These are phyloP conservation scores for Madurella mycetomatis DNA, from an alignment of 2,329 filamentous ascomycete genomes.

Conservation along the genomic window DNA sequence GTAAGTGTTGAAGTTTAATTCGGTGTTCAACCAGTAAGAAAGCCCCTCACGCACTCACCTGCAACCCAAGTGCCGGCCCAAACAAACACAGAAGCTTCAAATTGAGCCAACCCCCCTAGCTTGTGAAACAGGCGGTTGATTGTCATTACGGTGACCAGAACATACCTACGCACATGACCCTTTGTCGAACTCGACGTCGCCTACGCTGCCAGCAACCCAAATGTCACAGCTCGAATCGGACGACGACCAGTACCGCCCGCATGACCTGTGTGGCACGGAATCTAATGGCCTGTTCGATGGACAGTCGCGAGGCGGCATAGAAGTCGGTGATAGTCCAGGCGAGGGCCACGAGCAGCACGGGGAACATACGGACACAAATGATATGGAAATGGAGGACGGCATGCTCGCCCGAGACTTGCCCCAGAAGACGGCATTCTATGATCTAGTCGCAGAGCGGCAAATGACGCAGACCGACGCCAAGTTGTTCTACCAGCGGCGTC, in stretches of 20 bases:
- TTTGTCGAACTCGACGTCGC: conserved; percentile 34
- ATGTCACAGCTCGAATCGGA: conserved; percentile 35
- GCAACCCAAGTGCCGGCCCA: neutral
- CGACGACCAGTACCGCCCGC: conserved; percentile 33
- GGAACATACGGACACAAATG: neutral
- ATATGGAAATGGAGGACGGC: conserved; percentile 42
- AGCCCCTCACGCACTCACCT: neutral
- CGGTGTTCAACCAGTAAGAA: neutral
- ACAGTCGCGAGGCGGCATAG: conserved; percentile 1
- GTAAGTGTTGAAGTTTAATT: conserved; percentile 10
- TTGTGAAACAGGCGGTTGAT: conserved; percentile 16
- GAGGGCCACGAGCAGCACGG: conserved; percentile 4
- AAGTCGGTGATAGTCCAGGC: neutral
- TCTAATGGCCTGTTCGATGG: conserved; percentile 26
- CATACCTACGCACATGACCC: conserved; percentile 27
- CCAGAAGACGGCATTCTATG: conserved; percentile 80
- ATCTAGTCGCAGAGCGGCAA: conserved; percentile 88
- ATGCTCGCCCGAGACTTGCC: conserved; percentile 59
- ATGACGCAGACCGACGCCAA: conserved; percentile 94
- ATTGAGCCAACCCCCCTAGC: neutral
- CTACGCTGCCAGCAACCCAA: conserved; percentile 30
- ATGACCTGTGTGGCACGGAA: conserved; percentile 32
- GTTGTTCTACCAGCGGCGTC: conserved; percentile 89
- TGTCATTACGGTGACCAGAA: conserved; percentile 19
- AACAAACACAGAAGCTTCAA: neutral